Percentiles rank a stretch among this genome's conserved stretches.
phyloP scores from a whole-genome alignment of 2,329 filamentous ascomycete species.

The Penicillium sp. region DNA sequence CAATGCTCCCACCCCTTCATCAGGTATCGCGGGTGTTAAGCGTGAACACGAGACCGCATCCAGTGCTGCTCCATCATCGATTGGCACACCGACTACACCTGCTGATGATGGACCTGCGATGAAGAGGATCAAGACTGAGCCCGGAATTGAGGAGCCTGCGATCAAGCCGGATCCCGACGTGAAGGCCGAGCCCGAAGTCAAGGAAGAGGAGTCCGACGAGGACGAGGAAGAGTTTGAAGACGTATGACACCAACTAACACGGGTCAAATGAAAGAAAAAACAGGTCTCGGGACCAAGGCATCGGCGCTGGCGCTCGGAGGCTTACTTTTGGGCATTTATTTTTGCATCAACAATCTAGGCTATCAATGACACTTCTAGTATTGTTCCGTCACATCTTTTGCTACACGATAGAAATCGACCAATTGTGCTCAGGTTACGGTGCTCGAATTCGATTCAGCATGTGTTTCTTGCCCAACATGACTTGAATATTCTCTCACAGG shows the following conservation, averaged over 20 bases:
- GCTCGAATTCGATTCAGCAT: no score
- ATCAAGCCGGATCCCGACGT: background rate
- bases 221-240: conserved; percentile 48
- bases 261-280: background rate
- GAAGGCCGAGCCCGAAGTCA: conserved; percentile 4
- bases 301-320: conserved; percentile 23
- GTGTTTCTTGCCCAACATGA: no score
- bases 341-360: background rate
- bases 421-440: no score
- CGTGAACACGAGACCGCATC: conserved; percentile 41
- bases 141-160: conserved; percentile 1
- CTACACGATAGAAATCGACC: no score
- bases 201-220: conserved; percentile 40
- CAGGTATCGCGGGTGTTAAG: conserved; percentile 33
- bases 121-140: conserved; percentile 42
- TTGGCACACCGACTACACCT: conserved; percentile 37
- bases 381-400: no score
- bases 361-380: background rate
- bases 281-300: background rate
- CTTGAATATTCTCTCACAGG: no score
- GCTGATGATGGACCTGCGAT: conserved; percentile 39
- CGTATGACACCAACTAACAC: conserved; percentile 25
- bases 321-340: background rate
- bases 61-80: conserved; percentile 38
- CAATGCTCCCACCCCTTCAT: conserved; percentile 24